These are phyloP conservation scores for Pleurotus ostreatus DNA, from an alignment of 768 basidiomycete genomes.

Conservation along the genomic window DNA sequence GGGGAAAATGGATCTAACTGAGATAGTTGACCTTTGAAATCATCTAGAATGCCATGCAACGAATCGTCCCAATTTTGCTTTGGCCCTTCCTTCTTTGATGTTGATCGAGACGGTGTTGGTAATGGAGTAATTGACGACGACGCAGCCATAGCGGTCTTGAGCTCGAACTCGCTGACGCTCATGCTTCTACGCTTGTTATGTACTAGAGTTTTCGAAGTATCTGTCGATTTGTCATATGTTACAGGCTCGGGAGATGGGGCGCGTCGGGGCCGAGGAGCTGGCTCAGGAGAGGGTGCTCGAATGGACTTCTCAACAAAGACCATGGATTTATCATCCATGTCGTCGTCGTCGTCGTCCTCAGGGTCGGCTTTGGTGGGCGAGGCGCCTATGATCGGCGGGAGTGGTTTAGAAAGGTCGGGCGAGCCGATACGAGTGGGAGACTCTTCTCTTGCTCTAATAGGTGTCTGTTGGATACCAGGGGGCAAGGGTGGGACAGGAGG, in stretches of 20 bases:
- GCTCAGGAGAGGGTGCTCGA: conserved; percentile 27
- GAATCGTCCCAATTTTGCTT: conserved; percentile 29
- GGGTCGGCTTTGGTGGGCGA: conserved; percentile 27
- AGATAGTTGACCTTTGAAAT: conserved; percentile 70
- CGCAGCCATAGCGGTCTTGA: conserved; percentile 38
- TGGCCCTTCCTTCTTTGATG: conserved; percentile 12
- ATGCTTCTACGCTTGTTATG: conserved; percentile 55
- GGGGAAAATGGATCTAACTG: conserved; percentile 54
- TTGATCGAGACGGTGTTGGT: conserved; percentile 24
- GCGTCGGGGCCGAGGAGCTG: background rate
- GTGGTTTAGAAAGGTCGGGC: conserved; percentile 50
- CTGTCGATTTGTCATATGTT: conserved; percentile 25
- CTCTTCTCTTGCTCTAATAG: conserved; percentile 43
- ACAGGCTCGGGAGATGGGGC: conserved; percentile 19
- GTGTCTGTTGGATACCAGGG: conserved; percentile 33
- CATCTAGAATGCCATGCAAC: conserved; percentile 60
- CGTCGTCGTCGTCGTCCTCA: conserved; percentile 18
- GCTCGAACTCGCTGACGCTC: conserved; percentile 67
- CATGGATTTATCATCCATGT: conserved; percentile 50
- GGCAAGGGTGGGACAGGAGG: conserved; percentile 55
- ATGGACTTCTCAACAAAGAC: conserved; percentile 51
- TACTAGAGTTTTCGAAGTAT: conserved; percentile 25
- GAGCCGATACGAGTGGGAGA: conserved; percentile 32
- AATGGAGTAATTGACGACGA: conserved; percentile 32
- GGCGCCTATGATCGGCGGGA: conserved; percentile 52